Percentiles rank a stretch among this genome's conserved stretches.
phyloP scores from a whole-genome alignment of 768 basidiomycete species.

The Macrolepiota fuliginosa region DNA sequence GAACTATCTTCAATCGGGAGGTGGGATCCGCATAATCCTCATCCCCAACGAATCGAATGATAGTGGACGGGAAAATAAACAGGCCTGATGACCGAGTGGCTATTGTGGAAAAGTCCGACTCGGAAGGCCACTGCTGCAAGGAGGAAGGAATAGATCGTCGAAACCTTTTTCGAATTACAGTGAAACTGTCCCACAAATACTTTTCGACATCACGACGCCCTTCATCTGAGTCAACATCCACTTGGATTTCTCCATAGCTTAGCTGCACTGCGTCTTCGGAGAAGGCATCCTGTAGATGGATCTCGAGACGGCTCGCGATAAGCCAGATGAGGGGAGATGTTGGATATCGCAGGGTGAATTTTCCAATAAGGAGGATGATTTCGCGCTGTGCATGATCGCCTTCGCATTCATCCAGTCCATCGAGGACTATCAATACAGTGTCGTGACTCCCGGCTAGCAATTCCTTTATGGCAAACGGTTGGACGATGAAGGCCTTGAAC shows the following conservation, averaged over 20 bases:
- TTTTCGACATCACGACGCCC: slow-evolving; percentile 17
- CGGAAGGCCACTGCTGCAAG: slow-evolving; percentile 20
- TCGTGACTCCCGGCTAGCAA: background rate
- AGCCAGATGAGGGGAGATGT: slow-evolving; percentile 20
- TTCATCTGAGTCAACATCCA: slow-evolving; percentile 8
- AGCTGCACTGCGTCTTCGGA: background rate
- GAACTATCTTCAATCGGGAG: slow-evolving; percentile 3
- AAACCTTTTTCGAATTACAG: slow-evolving; percentile 8
- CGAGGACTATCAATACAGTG: slow-evolving; percentile 15
- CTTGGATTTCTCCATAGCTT: background rate
- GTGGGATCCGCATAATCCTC: background rate
- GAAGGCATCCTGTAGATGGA: slow-evolving; percentile 13
- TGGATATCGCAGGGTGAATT: background rate
- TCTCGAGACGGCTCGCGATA: slow-evolving; percentile 25
- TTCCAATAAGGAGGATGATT: slow-evolving; percentile 15
- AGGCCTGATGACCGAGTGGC: slow-evolving; percentile 20
- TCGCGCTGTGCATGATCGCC: slow-evolving; percentile 9
- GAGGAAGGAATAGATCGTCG: background rate
- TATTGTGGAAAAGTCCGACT: slow-evolving; percentile 11
- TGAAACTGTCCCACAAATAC: slow-evolving; percentile 15
- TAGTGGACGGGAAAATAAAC: slow-evolving; percentile 24
- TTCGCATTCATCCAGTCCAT: slow-evolving; percentile 27
- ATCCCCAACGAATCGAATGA: slow-evolving; percentile 20
- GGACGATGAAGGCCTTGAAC: slow-evolving; percentile 13
- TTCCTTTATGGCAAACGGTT: slow-evolving; percentile 8